Percentiles rank a stretch among this genome's conserved stretches.
Evolutionary conservation across 345 rosid species (phyloP).

Genomic region (Linum usitatissimum): DNA sequence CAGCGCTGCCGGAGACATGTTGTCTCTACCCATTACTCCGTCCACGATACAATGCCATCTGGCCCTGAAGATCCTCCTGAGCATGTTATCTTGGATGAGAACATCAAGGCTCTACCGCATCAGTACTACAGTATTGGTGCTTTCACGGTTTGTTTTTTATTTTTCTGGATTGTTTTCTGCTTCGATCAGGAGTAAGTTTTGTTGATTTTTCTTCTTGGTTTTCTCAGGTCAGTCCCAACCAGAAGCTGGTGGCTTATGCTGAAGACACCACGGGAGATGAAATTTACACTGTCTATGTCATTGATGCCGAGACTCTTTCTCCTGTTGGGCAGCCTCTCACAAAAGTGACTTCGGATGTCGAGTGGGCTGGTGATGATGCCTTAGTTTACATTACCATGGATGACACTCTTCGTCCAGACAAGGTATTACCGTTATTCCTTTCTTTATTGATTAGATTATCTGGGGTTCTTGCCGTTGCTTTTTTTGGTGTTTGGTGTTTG

Average conservation of each 20-base stretch:
- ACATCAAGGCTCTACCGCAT: conserved; percentile 49
- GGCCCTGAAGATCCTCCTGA: conserved; percentile 74
- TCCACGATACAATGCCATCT: conserved; percentile 58
- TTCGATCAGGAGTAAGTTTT: neutral
- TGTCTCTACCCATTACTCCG: conserved; percentile 39
- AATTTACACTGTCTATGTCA: conserved; percentile 50
- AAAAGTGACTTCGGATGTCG: conserved; percentile 44
- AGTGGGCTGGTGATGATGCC: conserved; percentile 78
- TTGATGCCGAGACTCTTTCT: conserved; percentile 47
- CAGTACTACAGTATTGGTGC: conserved; percentile 49
- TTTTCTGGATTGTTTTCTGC: neutral
- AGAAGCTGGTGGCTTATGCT: conserved; percentile 74
- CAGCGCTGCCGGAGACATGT: conserved; percentile 58
- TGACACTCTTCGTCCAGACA: conserved; percentile 72
- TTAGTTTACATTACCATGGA: conserved; percentile 82
- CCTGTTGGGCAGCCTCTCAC: conserved; percentile 42
- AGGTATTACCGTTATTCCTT: conserved; percentile 45
- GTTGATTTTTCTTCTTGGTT: conserved; percentile 1
- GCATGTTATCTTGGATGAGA: conserved; percentile 84
- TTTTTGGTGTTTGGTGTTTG: neutral
- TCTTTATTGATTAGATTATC: neutral
- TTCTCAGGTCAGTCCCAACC: conserved; percentile 58
- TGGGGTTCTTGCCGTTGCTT: neutral
- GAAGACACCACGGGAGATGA: conserved; percentile 92
- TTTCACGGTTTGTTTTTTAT: conserved; percentile 41